Base-by-base conservation (phyloP, 2,329 filamentous ascomycete species). In the Aspergillus sp. region DNA sequence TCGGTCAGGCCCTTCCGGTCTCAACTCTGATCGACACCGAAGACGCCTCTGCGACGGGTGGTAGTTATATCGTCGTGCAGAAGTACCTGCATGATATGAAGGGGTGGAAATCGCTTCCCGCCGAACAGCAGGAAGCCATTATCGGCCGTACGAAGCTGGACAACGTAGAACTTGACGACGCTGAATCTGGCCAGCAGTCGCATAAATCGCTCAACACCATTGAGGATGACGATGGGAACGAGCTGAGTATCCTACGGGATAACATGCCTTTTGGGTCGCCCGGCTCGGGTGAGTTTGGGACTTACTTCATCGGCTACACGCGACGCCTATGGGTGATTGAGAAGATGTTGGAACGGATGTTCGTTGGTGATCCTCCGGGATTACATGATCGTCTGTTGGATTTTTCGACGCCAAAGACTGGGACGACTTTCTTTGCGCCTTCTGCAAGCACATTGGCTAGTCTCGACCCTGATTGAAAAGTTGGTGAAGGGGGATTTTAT, bases 181-280 rank as follows among this genome's bases (percentile, higher is more conserved):
- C 75, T 0, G 69, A 68, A 1, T 59, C 65, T 0, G 75, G 71
- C 16, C 79, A 82, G 53, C 71, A 73, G 55, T 74, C 80, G 1
- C 81, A 83, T 60, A 84, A 84, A 65, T 76, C 76, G 4, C 75
- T 84, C 0, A 73, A 74, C 2, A 83, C 80, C 0, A 76, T 84
- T 35, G 74, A 78, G 42, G 78, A 80, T 51, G 76, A 78, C 3
- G 52, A 73, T 7, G 80, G 79, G 0, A 65, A 71, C 7, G 81
- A 84, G 63, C 68, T 79, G 55, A 75, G 73, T 33, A 82, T 84
- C 38, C 66, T 84, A 2, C 72, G 82, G 0, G 81, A 84, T 52
- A 84, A 84, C 55, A 84, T 84, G 82, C 81, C 82, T 0, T 84
- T 84, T 63, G 82, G 81, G 0, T 78, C 76, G 0, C 80, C 81